Evolutionary conservation across 1,284 basidiomycete genomes (phyloP).

Genomic region (Wolfiporia cocos): DNA sequence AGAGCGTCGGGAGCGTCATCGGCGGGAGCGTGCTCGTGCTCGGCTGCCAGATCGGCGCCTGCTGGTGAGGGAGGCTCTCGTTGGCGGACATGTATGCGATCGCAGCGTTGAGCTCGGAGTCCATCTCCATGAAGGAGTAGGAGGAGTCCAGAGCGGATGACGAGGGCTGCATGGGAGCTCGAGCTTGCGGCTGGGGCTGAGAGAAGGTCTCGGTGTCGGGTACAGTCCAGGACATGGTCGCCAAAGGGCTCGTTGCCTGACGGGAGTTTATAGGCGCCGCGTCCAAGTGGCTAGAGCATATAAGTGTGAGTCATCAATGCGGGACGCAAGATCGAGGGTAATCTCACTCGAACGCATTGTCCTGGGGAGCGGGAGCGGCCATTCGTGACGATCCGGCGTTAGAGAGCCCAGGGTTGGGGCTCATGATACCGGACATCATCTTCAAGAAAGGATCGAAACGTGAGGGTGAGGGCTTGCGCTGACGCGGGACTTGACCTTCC

Average conservation of each 20-base stretch:
- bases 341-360: background rate
- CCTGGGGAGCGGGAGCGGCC: background rate
- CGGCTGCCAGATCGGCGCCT: background rate
- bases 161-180: background rate
- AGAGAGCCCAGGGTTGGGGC: background rate
- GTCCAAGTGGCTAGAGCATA: background rate
- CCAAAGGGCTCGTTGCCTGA: background rate
- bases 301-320: background rate
- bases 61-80: background rate
- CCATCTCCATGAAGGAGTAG: conserved; percentile 1
- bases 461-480: conserved; percentile 1
- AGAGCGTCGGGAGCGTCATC: background rate
- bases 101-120: conserved; percentile 1
- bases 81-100: background rate
- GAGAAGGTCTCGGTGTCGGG: background rate
- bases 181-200: no score
- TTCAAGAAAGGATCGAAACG: background rate
- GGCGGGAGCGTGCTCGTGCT: background rate
- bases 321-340: background rate
- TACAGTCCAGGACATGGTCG: conserved; percentile 1
- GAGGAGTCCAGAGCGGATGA: background rate
- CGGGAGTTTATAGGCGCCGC: background rate
- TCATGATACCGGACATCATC: background rate
- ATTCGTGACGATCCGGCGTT: background rate
- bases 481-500: background rate